A percentile compares a stretch with the other conserved stretches of the same genome.
phyloP scores from a whole-genome alignment of 2,329 filamentous ascomycete genomes.

The Furcasterigmium sp. region DNA sequence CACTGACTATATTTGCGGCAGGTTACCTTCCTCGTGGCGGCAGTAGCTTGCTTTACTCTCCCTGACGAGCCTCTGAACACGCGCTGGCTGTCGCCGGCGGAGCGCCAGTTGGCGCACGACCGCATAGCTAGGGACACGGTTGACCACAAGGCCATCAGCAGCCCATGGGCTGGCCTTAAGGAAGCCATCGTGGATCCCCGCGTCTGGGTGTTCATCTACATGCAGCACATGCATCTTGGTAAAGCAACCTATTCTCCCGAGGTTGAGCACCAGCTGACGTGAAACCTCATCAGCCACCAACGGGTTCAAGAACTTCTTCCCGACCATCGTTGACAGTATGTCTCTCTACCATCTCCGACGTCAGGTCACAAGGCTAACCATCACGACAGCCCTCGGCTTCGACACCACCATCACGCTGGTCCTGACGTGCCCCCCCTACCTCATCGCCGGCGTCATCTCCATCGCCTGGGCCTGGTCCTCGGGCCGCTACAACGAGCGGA shows the following conservation, averaged over 20 bases:
- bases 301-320: conserved; percentile 37
- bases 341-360: no score
- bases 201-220: conserved; percentile 38
- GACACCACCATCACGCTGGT: conserved; percentile 34
- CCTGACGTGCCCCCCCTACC: conserved; percentile 38
- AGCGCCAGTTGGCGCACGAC: conserved; percentile 33
- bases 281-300: conserved; percentile 36
- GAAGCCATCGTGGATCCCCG: conserved; percentile 35
- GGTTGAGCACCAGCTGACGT: no score
- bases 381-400: conserved; percentile 27
- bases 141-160: conserved; percentile 17
- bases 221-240: conserved; percentile 42
- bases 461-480: conserved; percentile 22
- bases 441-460: conserved; percentile 30
- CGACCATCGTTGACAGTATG: conserved; percentile 20
- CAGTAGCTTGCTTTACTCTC: conserved; percentile 24
- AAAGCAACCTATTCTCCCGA: neutral
- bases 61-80: conserved; percentile 32
- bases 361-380: conserved; percentile 5
- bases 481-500: conserved; percentile 35
- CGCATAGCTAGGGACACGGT: conserved; percentile 27
- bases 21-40: conserved; percentile 20
- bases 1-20: no score
- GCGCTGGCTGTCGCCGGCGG: conserved; percentile 24
- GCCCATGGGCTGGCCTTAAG: conserved; percentile 33